A percentile compares a stretch with the other conserved stretches of the same genome.
phyloP scores from a whole-genome alignment of 495 filamentous ascomycete species.

The Zalerion maritima region DNA sequence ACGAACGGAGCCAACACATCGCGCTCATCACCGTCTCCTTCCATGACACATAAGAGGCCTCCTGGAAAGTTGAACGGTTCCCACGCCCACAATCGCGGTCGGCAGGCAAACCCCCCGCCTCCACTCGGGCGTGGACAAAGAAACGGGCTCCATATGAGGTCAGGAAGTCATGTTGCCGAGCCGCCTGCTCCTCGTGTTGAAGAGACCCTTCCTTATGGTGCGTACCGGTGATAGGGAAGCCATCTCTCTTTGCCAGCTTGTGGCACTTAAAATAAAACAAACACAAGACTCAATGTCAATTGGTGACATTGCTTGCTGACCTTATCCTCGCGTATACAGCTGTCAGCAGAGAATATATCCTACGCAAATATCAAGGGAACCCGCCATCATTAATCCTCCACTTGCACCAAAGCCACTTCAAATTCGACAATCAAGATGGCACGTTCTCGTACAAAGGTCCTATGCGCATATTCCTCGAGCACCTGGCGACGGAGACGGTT shows the following conservation, averaged over 20 bases:
- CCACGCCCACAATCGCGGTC: slow-evolving; percentile 24
- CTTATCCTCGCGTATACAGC: slow-evolving; percentile 36
- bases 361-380: slow-evolving; percentile 62
- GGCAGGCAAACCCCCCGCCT: slow-evolving; percentile 23
- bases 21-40: slow-evolving; percentile 53
- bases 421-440: slow-evolving; percentile 89
- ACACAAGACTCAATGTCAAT: too few relatives aligned
- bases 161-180: slow-evolving; percentile 29
- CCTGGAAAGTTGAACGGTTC: too few relatives aligned
- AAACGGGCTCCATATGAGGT: slow-evolving; percentile 26
- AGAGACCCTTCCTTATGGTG: slow-evolving; percentile 35
- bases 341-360: slow-evolving; percentile 57
- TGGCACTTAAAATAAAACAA: not conserved
- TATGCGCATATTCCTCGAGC: slow-evolving; percentile 72
- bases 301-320: not conserved
- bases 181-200: slow-evolving; percentile 14
- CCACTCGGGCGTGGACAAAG: slow-evolving; percentile 30
- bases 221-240: slow-evolving; percentile 1
- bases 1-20: slow-evolving; percentile 51
- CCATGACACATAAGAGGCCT: slow-evolving; percentile 46
- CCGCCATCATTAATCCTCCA: slow-evolving; percentile 77
- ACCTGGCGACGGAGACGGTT: slow-evolving; percentile 35
- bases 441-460: slow-evolving; percentile 81
- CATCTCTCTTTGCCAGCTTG: slow-evolving; percentile 1
- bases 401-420: slow-evolving; percentile 70